phyloP scores from a whole-genome alignment of 352 stramenopile genomes.

The Saprolegnia parasitica region DNA sequence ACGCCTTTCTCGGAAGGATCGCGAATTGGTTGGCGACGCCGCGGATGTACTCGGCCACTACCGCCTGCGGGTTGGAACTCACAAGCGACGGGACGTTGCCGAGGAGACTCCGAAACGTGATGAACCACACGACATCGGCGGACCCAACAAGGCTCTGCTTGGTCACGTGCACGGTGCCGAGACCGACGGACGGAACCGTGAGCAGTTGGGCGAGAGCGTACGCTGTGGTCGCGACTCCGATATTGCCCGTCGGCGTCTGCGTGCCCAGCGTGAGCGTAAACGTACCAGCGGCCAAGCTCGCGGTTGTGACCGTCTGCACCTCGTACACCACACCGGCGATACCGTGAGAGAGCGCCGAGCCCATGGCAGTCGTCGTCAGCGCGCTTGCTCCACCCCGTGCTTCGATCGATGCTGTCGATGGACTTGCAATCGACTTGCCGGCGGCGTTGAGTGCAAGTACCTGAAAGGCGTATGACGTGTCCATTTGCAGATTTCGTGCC shows the following conservation, averaged over 20 bases:
- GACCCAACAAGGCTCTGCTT: slow-evolving; percentile 40
- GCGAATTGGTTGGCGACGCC: slow-evolving; percentile 93
- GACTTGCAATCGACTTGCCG: slow-evolving; percentile 82
- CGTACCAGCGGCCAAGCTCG: slow-evolving; percentile 32
- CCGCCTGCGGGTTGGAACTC: slow-evolving; percentile 42
- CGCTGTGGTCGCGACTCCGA: slow-evolving; percentile 43
- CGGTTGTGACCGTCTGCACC: slow-evolving; percentile 87
- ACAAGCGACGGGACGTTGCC: slow-evolving; percentile 76
- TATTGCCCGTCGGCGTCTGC: slow-evolving; percentile 37
- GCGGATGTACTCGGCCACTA: slow-evolving; percentile 88
- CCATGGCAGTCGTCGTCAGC: slow-evolving; percentile 84
- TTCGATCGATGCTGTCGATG: slow-evolving; percentile 87
- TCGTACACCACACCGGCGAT: slow-evolving; percentile 95
- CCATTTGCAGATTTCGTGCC: slow-evolving; percentile 74
- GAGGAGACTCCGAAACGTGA: slow-evolving; percentile 82
- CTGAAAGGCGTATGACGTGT: slow-evolving; percentile 91
- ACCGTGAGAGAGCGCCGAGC: slow-evolving; percentile 76
- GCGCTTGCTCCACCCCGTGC: slow-evolving; percentile 85
- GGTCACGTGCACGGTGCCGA: slow-evolving; percentile 63
- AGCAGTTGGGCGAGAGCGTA: slow-evolving; percentile 44
- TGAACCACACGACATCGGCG: slow-evolving; percentile 59
- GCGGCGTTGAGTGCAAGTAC: slow-evolving; percentile 90
- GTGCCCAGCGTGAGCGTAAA: slow-evolving; percentile 53
- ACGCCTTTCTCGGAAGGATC: slow-evolving; percentile 92
- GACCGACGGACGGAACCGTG: slow-evolving; percentile 30